These are phyloP conservation scores for Dactylellina parvicollis DNA, from an alignment of 2,329 filamentous ascomycete species.

Conservation along the genomic window DNA sequence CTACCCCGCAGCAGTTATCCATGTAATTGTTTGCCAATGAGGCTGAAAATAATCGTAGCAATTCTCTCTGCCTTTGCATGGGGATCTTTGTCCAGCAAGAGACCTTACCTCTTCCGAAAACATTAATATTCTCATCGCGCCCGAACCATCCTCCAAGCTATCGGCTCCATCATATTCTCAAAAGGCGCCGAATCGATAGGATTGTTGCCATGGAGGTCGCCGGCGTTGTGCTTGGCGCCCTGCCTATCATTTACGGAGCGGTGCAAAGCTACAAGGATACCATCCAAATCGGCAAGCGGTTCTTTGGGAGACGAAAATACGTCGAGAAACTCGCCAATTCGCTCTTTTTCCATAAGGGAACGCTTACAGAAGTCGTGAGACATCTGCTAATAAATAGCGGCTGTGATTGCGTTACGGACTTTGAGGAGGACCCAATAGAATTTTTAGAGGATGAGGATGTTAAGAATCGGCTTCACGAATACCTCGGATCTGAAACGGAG, in stretches of 20 bases:
- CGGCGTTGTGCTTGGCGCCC: slow-evolving; percentile 39
- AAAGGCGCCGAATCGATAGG: background rate
- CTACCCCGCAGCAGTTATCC: background rate
- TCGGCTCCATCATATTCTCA: too few species aligned
- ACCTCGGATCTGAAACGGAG: slow-evolving; percentile 31
- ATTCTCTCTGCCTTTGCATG: too few species aligned
- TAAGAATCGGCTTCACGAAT: slow-evolving; percentile 27
- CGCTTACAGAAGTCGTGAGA: slow-evolving; percentile 24
- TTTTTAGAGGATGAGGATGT: slow-evolving; percentile 30
- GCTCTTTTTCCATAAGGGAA: slow-evolving; percentile 32
- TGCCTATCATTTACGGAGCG: slow-evolving; percentile 37
- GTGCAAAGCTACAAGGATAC: slow-evolving; percentile 40
- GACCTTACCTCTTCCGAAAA: too few species aligned
- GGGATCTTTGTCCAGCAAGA: too few species aligned
- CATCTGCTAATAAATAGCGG: slow-evolving; percentile 36
- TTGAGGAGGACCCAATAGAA: slow-evolving; percentile 33
- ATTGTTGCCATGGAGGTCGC: slow-evolving; percentile 31
- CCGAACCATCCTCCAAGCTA: too few species aligned
- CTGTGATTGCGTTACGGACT: slow-evolving; percentile 18
- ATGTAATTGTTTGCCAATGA: background rate
- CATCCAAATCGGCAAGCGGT: slow-evolving; percentile 17
- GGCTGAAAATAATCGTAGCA: slow-evolving; percentile 3
- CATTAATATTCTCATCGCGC: too few species aligned
- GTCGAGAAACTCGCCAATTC: slow-evolving; percentile 40
- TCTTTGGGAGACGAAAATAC: slow-evolving; percentile 29